Percentiles rank a stretch among this genome's conserved stretches.
Evolutionary conservation across 805 yeast species (phyloP).

Genomic region (Zygosaccharomyces lentus): DNA sequence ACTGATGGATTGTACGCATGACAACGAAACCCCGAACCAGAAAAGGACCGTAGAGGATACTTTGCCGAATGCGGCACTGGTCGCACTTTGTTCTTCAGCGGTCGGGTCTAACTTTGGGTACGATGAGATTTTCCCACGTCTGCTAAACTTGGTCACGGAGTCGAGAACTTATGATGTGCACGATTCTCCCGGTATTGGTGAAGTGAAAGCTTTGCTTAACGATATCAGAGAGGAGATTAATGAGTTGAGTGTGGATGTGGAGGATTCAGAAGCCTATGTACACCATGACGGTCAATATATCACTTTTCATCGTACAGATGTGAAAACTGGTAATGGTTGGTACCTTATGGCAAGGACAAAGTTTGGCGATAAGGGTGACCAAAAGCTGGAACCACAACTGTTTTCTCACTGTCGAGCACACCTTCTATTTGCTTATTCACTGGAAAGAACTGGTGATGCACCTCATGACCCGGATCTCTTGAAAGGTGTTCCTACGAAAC

Average conservation of each 20-base stretch:
- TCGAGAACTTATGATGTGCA: constrained; percentile 51
- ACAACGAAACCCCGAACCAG: constrained; percentile 83
- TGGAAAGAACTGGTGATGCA: constrained; percentile 50
- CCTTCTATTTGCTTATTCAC: constrained; percentile 53
- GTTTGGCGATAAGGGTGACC: constrained; percentile 48
- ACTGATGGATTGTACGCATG: constrained; percentile 97
- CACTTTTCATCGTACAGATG: constrained; percentile 81
- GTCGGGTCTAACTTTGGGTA: constrained; percentile 92
- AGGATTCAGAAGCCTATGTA: constrained; percentile 85
- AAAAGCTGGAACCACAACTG: constrained; percentile 52
- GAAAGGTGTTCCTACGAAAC: constrained; percentile 61
- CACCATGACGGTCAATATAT: constrained; percentile 92
- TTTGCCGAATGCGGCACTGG: constrained; percentile 89
- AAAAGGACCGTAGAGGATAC: constrained; percentile 93
- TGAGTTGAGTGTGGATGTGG: constrained; percentile 39
- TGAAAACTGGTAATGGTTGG: constrained; percentile 83
- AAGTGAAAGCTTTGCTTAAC: constrained; percentile 60
- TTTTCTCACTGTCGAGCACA: constrained; percentile 58
- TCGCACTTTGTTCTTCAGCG: constrained; percentile 88
- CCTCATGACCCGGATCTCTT: constrained; percentile 39
- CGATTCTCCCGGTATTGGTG: constrained; percentile 60
- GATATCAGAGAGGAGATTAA: constrained; percentile 56
- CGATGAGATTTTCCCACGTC: constrained; percentile 84
- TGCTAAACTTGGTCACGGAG: constrained; percentile 79
- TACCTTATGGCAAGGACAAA: constrained; percentile 84